These are phyloP conservation scores for Graphium sp. DNA, from an alignment of 2,329 filamentous ascomycete genomes.

Conservation along the genomic window DNA sequence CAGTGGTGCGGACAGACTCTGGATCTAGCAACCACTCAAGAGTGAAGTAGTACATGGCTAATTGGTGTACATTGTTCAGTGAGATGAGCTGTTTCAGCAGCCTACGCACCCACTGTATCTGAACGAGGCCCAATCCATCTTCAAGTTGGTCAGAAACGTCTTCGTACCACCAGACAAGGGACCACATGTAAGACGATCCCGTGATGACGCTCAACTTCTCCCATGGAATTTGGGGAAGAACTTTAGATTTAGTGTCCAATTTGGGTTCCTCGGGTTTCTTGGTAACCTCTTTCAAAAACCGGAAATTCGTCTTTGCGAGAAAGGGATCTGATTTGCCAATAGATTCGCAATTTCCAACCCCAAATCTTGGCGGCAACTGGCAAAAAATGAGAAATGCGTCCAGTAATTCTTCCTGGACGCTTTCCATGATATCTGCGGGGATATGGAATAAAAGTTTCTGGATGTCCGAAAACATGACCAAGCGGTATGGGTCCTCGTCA, in stretches of 20 bases:
- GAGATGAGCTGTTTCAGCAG: conserved; percentile 43
- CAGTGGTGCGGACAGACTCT: conserved; percentile 44
- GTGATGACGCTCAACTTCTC: not conserved
- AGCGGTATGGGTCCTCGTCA: conserved; percentile 68
- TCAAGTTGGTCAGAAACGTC: no score
- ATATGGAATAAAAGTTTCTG: conserved; percentile 40
- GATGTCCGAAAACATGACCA: conserved; percentile 68
- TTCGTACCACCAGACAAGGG: not conserved
- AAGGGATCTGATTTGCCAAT: conserved; percentile 36
- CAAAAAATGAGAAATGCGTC: conserved; percentile 58
- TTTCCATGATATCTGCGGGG: conserved; percentile 16
- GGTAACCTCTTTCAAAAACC: not conserved
- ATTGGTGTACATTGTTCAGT: conserved; percentile 9
- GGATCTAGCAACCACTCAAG: conserved; percentile 42
- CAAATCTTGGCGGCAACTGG: conserved; percentile 34
- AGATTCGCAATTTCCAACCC: conserved; percentile 9
- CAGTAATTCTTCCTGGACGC: conserved; percentile 31
- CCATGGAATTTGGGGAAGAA: not conserved
- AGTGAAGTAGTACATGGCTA: conserved; percentile 57
- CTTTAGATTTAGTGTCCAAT: not conserved
- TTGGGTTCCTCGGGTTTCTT: not conserved
- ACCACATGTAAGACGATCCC: conserved; percentile 1
- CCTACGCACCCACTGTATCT: conserved; percentile 30
- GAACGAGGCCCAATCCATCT: conserved; percentile 6
- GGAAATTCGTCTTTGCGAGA: conserved; percentile 14